These are phyloP conservation scores for Fonsecaea pedrosoi DNA, from an alignment of 2,329 filamentous ascomycete genomes.

Conservation along the genomic window DNA sequence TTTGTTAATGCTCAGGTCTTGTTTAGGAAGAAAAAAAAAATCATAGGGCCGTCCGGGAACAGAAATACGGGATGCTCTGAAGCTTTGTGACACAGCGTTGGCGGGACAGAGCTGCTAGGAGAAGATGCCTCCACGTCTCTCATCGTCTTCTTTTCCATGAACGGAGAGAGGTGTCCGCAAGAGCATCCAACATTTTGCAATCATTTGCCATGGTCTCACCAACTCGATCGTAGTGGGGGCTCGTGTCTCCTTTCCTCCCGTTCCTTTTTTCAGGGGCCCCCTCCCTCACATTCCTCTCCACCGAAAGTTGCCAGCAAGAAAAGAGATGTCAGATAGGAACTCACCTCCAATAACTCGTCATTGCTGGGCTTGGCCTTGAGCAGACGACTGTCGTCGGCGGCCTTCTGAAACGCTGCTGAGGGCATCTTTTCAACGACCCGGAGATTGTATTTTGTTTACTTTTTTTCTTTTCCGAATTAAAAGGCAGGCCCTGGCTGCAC, in stretches of 20 bases:
- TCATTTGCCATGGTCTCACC: neutral
- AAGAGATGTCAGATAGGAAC: slow-evolving; percentile 1
- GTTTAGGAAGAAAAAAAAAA: neutral
- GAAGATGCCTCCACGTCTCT: neutral
- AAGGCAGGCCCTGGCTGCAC: neutral
- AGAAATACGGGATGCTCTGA: neutral
- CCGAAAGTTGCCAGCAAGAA: neutral
- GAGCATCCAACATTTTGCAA: neutral
- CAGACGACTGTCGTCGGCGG: slow-evolving; percentile 45
- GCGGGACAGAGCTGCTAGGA: neutral
- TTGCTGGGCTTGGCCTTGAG: slow-evolving; percentile 46
- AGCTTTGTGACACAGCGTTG: neutral
- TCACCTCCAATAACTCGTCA: slow-evolving; percentile 47
- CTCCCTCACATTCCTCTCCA: neutral
- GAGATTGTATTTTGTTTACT: slow-evolving; percentile 8
- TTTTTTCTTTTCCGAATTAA: slow-evolving; percentile 2
- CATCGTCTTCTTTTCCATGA: neutral
- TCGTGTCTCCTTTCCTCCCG: neutral
- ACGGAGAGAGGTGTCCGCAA: neutral
- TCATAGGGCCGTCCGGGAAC: neutral
- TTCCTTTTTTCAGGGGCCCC: neutral
- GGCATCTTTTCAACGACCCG: slow-evolving; percentile 31
- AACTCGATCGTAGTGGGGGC: neutral
- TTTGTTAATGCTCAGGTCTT: neutral
- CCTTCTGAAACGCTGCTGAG: slow-evolving; percentile 44